Conservation (phyloP, 306 rosid species). For the Carpinus viminea region DNA sequence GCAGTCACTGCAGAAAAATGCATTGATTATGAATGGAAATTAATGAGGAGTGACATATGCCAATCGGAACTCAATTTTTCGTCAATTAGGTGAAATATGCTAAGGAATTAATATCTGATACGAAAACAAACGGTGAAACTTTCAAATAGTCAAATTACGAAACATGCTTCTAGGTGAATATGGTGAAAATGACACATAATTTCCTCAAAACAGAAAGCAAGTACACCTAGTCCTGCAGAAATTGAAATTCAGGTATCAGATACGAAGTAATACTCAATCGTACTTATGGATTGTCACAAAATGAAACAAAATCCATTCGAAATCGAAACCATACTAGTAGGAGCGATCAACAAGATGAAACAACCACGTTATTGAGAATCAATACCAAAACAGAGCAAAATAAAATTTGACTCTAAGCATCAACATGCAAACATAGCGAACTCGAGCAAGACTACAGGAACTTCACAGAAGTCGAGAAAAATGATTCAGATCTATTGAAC, state of each 20-base stretch:
- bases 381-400: not conserved
- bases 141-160: not conserved
- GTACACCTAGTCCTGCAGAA: not conserved
- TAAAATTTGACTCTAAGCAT: not conserved
- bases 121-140: too few relatives aligned
- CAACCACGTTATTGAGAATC: not conserved
- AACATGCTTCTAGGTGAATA: not conserved
- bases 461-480: not conserved
- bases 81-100: too few relatives aligned
- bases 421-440: not conserved
- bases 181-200: not conserved
- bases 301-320: not conserved
- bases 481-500: not conserved
- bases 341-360: not conserved
- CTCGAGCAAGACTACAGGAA: not conserved
- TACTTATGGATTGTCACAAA: not conserved
- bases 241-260: not conserved
- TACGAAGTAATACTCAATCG: not conserved
- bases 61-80: not conserved
- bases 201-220: not conserved
- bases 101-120: not conserved
- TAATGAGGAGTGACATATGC: not conserved
- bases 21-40: not conserved
- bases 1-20: conserved; percentile 66
- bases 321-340: not conserved